phyloP scores from a whole-genome alignment of 345 rosid genomes.

The Mangifera indica region DNA sequence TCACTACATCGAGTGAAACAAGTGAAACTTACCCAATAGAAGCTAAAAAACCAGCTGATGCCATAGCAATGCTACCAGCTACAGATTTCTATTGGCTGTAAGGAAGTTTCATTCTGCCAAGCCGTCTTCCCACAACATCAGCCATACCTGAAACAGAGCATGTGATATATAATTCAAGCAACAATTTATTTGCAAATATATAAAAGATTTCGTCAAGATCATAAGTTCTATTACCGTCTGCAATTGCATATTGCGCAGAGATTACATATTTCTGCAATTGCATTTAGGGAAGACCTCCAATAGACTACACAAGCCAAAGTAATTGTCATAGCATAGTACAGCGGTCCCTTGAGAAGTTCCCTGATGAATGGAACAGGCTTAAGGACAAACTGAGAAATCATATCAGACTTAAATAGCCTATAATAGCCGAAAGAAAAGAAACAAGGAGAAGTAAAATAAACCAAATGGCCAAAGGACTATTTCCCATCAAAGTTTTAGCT shows the following conservation, averaged over 20 bases:
- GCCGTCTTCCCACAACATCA: constrained; percentile 77
- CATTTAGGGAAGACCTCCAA: constrained; percentile 80
- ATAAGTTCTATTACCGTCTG: constrained; percentile 99
- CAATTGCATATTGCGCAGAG: constrained; percentile 97
- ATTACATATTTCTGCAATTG: constrained; percentile 80
- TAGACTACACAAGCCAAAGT: constrained; percentile 56
- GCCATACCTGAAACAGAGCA: constrained; percentile 61
- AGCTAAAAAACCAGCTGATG: constrained; percentile 62
- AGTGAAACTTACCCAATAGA: constrained; percentile 50
- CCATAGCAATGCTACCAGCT: constrained; percentile 87
- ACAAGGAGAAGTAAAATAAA: not conserved
- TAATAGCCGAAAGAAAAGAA: not conserved
- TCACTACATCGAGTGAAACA: not conserved
- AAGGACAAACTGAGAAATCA: constrained; percentile 19
- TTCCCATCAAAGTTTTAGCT: too few relatives aligned
- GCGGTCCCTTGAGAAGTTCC: constrained; percentile 93
- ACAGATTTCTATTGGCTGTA: constrained; percentile 77
- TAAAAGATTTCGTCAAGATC: too few relatives aligned
- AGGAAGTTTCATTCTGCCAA: constrained; percentile 67
- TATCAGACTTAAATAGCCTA: not conserved
- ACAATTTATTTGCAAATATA: not conserved
- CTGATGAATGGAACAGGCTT: constrained; percentile 42
- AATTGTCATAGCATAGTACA: constrained; percentile 65
- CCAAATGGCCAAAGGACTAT: too few relatives aligned
- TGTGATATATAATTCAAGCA: too few relatives aligned